Evolutionary conservation across 2,329 filamentous ascomycete genomes (phyloP), one percentile per base, ranked within the genome.

Genomic region (Penicillium sp.): DNA sequence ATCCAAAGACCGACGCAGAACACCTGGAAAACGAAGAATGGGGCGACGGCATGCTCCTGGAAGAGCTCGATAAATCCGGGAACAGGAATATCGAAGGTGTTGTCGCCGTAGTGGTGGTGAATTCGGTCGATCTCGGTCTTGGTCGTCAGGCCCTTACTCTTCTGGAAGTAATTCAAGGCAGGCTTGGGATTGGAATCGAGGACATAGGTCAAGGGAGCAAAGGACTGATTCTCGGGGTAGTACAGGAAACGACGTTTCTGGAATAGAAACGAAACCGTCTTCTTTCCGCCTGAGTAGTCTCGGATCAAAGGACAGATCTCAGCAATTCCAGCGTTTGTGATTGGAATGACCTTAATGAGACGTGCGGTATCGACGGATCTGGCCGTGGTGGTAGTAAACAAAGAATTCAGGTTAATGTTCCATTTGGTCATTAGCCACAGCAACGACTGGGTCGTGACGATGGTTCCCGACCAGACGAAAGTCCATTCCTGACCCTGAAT

Each of bases 1-100:
- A 96, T 86, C 92, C 92, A 98, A 44, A 98, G 72, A 11, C 92
- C 93, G 41, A 98, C 92, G 56, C 93, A 98, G 72, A 98, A 98
- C 45, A 98, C 75, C 73, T 98, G 92, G 70, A 98, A 98, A 47
- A 98, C 89, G 68, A 98, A 98, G 74, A 98, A 98, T 4, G 92
- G 92, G 14, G 93, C 93, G 14, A 98, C 93, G 15, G 93, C 90
- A 65, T 98, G 93, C 67, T 98, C 92, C 66, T 94, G 85, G 77
- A 95, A 98, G 33, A 98, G 77, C 69, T 98, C 92, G 35, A 84
- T 80, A 54, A 98, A 98, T 8, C 85, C 90, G 3, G 93, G 92
- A 9, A 98, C 89, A 5, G 93, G 92, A 35, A 98, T 98, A 59
- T 98, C 92, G 62, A 98, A 98, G 10, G 85, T 88, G 62, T 98